Evolutionary conservation across 805 yeast species (phyloP), one percentile per base, ranked within the genome.

Genomic region (Kuraishia capsulata): DNA sequence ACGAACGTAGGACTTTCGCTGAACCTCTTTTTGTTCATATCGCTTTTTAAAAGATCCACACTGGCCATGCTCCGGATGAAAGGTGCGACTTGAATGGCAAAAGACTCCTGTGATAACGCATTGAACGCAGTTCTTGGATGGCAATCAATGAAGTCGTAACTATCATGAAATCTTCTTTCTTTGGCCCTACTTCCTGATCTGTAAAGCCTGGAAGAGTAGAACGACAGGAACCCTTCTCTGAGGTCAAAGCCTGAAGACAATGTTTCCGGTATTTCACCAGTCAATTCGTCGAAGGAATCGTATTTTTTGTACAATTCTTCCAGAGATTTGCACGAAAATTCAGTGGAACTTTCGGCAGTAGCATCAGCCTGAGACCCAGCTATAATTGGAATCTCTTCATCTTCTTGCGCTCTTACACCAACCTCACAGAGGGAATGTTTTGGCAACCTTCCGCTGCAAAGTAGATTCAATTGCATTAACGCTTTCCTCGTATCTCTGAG

Each of bases 41-140:
- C n/a, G n/a, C n/a, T n/a, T n/a, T 17, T 9, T 28, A 6, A 5
- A 28, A 13, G 13, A 30, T 57, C 62, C 5, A 24, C 39, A 17
- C 44, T 44, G 1, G 61, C 64, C 57, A 59, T 53, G 21, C 44
- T 51, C 35, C 46, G 45, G 16, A 58, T 50, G 16, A 48, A 42
- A 2, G 61, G 61, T 4, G 44, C 30, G 3, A 58, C 37, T 18
- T 59, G 57, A 9, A 43, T 33, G 10, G 47, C 41, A 6, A 52
- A 20, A 9, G 30, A 38, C 2, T 20, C 10, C 4, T 32, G 30
- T 16, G 53, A 33, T 5, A 50, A 29, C 5, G 50, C 44, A 4
- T 39, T 41, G 34, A 59, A 56, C 3, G 31, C 30, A 24, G 49
- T 45, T 1, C 49, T 49, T 1, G 54, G 54, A 24, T 56, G 42